Evolutionary conservation across 2,329 filamentous ascomycete genomes (phyloP), one percentile per base, ranked within the genome.

Genomic region (Penicillium sp.): DNA sequence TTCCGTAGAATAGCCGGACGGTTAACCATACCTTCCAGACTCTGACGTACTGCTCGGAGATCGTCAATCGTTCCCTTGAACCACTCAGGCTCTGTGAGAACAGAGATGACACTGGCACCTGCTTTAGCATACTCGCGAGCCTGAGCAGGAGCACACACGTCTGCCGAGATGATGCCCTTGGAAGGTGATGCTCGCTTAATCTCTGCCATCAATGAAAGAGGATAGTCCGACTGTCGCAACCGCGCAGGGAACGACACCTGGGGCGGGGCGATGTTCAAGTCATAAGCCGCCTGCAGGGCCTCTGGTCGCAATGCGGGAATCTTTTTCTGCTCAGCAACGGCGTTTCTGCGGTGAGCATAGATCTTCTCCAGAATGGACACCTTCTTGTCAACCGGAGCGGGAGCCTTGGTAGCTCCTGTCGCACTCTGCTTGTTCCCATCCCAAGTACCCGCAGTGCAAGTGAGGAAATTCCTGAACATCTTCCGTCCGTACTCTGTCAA

Each of bases 51-150:
- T 27, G 85, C 82, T 50, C 87, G 82, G 44, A 98, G 74, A 65
- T 98, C 93, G 48, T 98, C 91, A 50, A 98, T 90, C 69, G 86
- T 95, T 39, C 93, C 93, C 72, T 96, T 97, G 77, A 98, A 98
- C 93, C 93, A 98, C 64, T 97, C 87, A 0, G 94, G 93, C 70
- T 98, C 93, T 0, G 93, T 98, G 38, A 98, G 79, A n/a, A 98
- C 93, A 1, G 93, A 97, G 56, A 98, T 98, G 31, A 95, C 89
- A 65, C 91, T 97, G 39, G 93, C 93, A 11, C 93, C 94, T 6
- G 93, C 90, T 42, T 93, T 78, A 8, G 94, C 93, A 67, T 98
- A 98, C 57, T 86, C 89, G 54, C 84, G 83, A 34, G 94, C 93
- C 69, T 98, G 93, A 4, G 85, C 82, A 20, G 93, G 89, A 8